Percentiles rank a stretch among this genome's conserved stretches.
These are phyloP conservation scores for Blastocystis sp. DNA, from an alignment of 352 stramenopile species.

Conservation along the genomic window DNA sequence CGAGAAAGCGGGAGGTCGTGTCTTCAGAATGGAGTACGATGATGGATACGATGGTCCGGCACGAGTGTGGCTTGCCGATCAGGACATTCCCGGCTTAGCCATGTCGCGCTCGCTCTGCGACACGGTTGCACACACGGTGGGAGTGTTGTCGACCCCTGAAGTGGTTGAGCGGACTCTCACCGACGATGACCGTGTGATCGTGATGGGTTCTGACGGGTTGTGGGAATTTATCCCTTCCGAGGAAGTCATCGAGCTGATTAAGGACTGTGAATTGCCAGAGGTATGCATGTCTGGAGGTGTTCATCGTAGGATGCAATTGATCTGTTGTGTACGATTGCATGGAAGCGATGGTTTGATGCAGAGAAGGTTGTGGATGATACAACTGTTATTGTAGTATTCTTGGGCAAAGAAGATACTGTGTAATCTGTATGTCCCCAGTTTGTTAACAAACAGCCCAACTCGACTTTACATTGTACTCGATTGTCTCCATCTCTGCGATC, in stretches of 20 bases:
- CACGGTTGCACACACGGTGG: slow-evolving; percentile 88
- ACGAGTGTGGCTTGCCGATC: slow-evolving; percentile 93
- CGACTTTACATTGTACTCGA: slow-evolving; percentile 49
- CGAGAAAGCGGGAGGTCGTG: slow-evolving; percentile 75
- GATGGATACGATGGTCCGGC: slow-evolving; percentile 92
- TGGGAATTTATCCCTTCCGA: slow-evolving; percentile 97
- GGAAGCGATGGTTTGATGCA: slow-evolving; percentile 89
- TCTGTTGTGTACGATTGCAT: slow-evolving; percentile 21
- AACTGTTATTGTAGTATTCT: slow-evolving; percentile 91
- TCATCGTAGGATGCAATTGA: neutral
- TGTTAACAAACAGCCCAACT: neutral
- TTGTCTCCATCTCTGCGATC: slow-evolving; percentile 43
- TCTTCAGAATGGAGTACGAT: slow-evolving; percentile 96
- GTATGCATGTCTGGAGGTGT: neutral
- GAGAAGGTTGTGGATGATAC: slow-evolving; percentile 98
- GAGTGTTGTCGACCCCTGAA: slow-evolving; percentile 88
- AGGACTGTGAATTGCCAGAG: slow-evolving; percentile 79
- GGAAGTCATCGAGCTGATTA: slow-evolving; percentile 86
- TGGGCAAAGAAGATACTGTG: slow-evolving; percentile 66
- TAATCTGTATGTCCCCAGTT: neutral
- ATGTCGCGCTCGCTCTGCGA: slow-evolving; percentile 93
- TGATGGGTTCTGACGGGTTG: slow-evolving; percentile 92
- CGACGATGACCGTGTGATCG: slow-evolving; percentile 76
- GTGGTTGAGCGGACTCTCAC: slow-evolving; percentile 76
- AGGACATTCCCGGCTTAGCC: slow-evolving; percentile 92